Base-by-base conservation (phyloP, 768 basidiomycete species). In the Daedaleopsis nitida region DNA sequence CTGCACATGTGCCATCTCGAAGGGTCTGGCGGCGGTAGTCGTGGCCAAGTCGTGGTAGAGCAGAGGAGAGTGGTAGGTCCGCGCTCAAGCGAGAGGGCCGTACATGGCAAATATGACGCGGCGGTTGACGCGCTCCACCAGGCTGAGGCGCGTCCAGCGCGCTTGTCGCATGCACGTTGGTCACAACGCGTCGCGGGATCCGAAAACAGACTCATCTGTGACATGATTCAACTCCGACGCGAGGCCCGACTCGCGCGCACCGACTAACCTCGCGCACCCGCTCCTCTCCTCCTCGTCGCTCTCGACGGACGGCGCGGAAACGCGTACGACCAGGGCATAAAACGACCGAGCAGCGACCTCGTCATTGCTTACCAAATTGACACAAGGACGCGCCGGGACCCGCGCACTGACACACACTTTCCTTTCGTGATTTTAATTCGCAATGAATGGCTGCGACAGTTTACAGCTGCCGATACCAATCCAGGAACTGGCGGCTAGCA, bases 1-100 rank as follows among this genome's bases (percentile, higher is more conserved):
- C 27, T 32, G 27, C 3, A 7, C 27, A 32, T 57, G 52, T 16
- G 62, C 44, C 62, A 62, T 62, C 21, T 38, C 42, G 44, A 12
- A 24, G 49, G 35, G 53, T 13, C 27, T 17, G 52, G 48, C 27
- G 47, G 34, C 16, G 5, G 43, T n/a, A 55, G 63, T 55, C 50
- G 63, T 54, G 63, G 64, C 55, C 11, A 45, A 55, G 63, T 58
- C 50, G 63, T 54, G 63, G 64, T 58, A 17, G 51, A 37, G 57
- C 50, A 64, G 48, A 50, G 34, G 12, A 5, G 19, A 52, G 34
- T 53, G 10, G 53, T 44, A 51, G 42, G 55, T 55, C 27, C 27
- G 27, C 27, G 27, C 27, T 32, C 55, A 52, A 39, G 48, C 37
- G 14, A 19, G 55, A 32, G 32, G 24, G 16, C 23, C 44, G 54